Conservation (phyloP, 2,329 filamentous ascomycete genomes). For the Diaporthe nobilis region DNA sequence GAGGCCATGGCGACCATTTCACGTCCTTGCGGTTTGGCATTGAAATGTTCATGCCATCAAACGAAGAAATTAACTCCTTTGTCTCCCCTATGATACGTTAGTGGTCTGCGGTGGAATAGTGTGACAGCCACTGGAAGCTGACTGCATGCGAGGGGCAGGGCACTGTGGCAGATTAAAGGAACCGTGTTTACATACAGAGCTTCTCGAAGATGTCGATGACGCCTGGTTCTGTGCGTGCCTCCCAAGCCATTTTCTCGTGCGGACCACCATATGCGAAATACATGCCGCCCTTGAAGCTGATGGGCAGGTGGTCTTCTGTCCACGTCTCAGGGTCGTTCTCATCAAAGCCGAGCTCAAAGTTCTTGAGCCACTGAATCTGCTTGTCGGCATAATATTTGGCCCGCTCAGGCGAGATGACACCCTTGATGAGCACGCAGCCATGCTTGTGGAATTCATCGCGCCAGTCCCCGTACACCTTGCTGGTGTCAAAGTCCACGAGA, state of each 20-base stretch:
- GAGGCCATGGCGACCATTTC: slow-evolving; percentile 59
- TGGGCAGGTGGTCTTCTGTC: slow-evolving; percentile 42
- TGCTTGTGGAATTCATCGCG: slow-evolving; percentile 59
- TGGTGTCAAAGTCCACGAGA: slow-evolving; percentile 41
- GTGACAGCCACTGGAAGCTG: not conserved
- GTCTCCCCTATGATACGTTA: slow-evolving; percentile 49
- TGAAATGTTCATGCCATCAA: slow-evolving; percentile 59
- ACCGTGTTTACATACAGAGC: slow-evolving; percentile 49
- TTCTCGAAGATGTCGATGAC: slow-evolving; percentile 62
- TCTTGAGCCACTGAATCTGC: slow-evolving; percentile 38
- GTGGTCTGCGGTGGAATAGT: no score
- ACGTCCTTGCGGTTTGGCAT: slow-evolving; percentile 54
- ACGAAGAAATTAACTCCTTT: slow-evolving; percentile 62
- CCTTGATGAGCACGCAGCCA: slow-evolving; percentile 58
- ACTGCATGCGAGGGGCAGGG: not conserved
- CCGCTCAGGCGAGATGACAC: slow-evolving; percentile 52
- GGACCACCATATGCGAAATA: slow-evolving; percentile 60
- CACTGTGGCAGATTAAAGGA: slow-evolving; percentile 38
- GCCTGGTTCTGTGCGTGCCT: slow-evolving; percentile 61
- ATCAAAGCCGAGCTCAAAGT: slow-evolving; percentile 44
- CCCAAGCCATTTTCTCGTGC: slow-evolving; percentile 65
- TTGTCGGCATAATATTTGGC: slow-evolving; percentile 40
- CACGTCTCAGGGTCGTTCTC: slow-evolving; percentile 41
- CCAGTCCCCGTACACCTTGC: slow-evolving; percentile 56
- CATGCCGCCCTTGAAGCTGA: slow-evolving; percentile 64